Conservation (phyloP, 352 stramenopile genomes). For the Thraustochytrium sp. region DNA sequence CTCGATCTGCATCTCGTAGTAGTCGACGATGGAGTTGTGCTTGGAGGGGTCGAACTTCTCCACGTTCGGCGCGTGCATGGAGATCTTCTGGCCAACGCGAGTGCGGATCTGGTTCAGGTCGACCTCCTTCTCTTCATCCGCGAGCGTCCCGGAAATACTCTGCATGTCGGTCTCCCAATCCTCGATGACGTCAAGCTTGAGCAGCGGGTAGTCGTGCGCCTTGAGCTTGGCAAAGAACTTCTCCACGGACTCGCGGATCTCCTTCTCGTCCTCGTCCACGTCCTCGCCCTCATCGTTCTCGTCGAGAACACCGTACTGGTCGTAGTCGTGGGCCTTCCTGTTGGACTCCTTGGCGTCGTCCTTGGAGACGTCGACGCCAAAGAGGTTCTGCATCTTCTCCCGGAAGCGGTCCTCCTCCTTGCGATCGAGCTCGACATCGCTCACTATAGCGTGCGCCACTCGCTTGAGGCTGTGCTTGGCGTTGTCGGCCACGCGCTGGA, state of each 20-base stretch:
- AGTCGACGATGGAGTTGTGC: constrained; percentile 40
- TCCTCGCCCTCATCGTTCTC: neutral
- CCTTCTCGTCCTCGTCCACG: constrained; percentile 16
- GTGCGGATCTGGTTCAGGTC: constrained; percentile 1
- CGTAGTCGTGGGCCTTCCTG: neutral
- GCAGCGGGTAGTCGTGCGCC: constrained; percentile 1
- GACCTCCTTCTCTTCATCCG: constrained; percentile 11
- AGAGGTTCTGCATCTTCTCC: constrained; percentile 30
- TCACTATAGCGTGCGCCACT: constrained; percentile 31
- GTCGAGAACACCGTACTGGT: constrained; percentile 17
- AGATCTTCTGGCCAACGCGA: neutral
- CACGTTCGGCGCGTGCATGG: constrained; percentile 13
- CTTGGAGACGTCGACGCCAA: constrained; percentile 18
- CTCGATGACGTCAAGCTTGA: constrained; percentile 5
- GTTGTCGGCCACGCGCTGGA: neutral
- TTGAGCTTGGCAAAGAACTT: constrained; percentile 39
- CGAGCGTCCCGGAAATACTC: neutral
- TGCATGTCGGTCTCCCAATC: constrained; percentile 41
- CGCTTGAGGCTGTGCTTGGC: constrained; percentile 21
- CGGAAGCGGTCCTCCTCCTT: constrained; percentile 22
- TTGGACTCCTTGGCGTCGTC: neutral
- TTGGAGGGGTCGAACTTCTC: constrained; percentile 25
- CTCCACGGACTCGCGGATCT: constrained; percentile 1
- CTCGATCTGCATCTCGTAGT: constrained; percentile 42
- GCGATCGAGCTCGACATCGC: constrained; percentile 18